These are phyloP conservation scores for Thalia dealbata DNA, from an alignment of 176 grass and related monocot genomes.

Conservation along the genomic window DNA sequence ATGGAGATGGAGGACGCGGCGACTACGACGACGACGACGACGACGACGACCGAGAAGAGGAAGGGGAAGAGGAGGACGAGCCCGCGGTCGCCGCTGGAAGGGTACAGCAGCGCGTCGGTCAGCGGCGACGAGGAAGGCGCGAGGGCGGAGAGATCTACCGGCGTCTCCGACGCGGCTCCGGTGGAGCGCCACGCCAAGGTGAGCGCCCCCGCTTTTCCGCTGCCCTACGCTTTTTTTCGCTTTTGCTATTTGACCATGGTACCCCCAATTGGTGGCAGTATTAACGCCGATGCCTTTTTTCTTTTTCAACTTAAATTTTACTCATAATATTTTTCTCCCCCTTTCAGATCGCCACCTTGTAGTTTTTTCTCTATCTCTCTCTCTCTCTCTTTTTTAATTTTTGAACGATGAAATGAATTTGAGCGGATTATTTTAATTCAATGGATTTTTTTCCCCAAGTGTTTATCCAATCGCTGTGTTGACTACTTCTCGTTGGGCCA, in stretches of 20 bases:
- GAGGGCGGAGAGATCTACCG: not conserved
- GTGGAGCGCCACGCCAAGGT: not conserved
- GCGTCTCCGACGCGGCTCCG: not conserved
- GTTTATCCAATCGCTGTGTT: not conserved
- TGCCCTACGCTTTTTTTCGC: not conserved
- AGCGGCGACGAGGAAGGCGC: slow-evolving; percentile 53
- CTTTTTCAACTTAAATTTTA: too few relatives aligned
- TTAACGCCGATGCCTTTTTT: too few relatives aligned
- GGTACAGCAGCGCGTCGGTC: slow-evolving; percentile 32
- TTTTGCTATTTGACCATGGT: not conserved
- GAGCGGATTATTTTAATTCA: not conserved
- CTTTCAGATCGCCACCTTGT: too few relatives aligned
- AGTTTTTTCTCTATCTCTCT: too few relatives aligned
- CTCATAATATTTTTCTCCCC: not conserved
- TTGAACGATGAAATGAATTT: not conserved
- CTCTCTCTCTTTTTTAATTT: too few relatives aligned
- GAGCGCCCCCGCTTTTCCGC: slow-evolving; percentile 12
- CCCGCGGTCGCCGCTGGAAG: slow-evolving; percentile 46
- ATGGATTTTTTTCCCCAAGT: not conserved
- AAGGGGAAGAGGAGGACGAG: slow-evolving; percentile 23
- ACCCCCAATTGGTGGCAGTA: not conserved
- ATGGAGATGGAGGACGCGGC: slow-evolving; percentile 3
- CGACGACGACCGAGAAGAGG: not conserved
- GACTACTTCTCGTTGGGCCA: not conserved
- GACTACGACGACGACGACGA: not conserved